These are phyloP conservation scores for Solanum chilense DNA, from an alignment of 257 asterid species.

Conservation along the genomic window DNA sequence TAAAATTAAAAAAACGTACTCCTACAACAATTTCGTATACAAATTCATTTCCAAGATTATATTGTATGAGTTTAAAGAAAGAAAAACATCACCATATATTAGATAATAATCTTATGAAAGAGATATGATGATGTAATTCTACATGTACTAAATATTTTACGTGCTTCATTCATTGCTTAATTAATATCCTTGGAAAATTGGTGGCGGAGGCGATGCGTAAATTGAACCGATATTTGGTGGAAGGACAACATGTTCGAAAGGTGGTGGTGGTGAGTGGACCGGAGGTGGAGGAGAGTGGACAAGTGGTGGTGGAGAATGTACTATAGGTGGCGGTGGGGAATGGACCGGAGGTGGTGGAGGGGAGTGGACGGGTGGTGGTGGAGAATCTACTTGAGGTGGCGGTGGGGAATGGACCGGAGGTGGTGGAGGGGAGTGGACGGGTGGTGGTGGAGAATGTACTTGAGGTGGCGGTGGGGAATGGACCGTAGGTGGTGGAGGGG, in stretches of 20 bases:
- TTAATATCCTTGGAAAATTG: constrained; percentile 3
- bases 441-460: background rate
- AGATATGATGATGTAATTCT: background rate
- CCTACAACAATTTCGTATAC: background rate
- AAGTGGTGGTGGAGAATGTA: background rate
- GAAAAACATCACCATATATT: background rate
- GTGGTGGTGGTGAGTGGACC: background rate
- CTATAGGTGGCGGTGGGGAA: background rate
- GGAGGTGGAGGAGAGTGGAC: background rate
- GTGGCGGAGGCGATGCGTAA: constrained; percentile 8
- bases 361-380: background rate
- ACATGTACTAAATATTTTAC: background rate
- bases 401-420: no score
- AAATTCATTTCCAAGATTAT: background rate
- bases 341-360: background rate
- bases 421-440: no score
- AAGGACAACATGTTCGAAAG: background rate
- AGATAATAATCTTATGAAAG: background rate
- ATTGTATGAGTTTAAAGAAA: background rate
- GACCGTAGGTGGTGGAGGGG: background rate
- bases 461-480: background rate
- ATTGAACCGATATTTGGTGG: constrained; percentile 1
- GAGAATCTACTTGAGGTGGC: background rate
- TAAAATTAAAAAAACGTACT: background rate
- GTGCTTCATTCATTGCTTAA: background rate